phyloP scores from a whole-genome alignment of 2,329 filamentous ascomycete genomes.

The Aspergillus ustus region DNA sequence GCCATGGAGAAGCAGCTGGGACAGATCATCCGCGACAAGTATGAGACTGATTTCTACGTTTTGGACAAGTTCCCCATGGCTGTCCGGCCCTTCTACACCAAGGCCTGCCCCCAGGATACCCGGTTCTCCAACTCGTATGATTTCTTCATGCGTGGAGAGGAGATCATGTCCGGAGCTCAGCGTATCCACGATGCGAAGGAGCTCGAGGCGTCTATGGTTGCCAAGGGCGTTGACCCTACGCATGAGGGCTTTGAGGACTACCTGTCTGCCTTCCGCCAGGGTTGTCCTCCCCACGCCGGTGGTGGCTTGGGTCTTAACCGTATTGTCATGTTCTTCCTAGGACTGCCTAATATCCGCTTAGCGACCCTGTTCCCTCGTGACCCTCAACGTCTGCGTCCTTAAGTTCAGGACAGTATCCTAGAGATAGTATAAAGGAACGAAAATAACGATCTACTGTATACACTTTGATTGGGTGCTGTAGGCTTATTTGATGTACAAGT shows the following conservation, averaged over 20 bases:
- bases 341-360: conserved; percentile 66
- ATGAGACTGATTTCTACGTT: conserved; percentile 93
- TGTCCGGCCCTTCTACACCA: conserved; percentile 90
- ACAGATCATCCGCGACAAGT: conserved; percentile 82
- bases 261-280: conserved; percentile 66
- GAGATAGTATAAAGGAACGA: conserved; percentile 17
- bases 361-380: conserved; percentile 68
- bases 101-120: conserved; percentile 71
- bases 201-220: conserved; percentile 61
- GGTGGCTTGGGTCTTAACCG: conserved; percentile 69
- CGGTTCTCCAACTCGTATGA: conserved; percentile 71
- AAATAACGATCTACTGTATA: conserved; percentile 23
- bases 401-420: conserved; percentile 1
- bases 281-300: conserved; percentile 67
- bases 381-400: conserved; percentile 58
- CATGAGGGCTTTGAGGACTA: conserved; percentile 66
- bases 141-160: conserved; percentile 73
- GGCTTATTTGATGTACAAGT: not conserved
- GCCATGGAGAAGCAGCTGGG: conserved; percentile 72
- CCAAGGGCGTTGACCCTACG: conserved; percentile 64
- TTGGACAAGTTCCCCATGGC: conserved; percentile 93
- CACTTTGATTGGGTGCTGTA: not conserved
- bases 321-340: conserved; percentile 70
- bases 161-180: conserved; percentile 70
- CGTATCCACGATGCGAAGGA: conserved; percentile 67